Evolutionary conservation across 352 stramenopile species (phyloP).

Genomic region (Phytophthora megakarya): DNA sequence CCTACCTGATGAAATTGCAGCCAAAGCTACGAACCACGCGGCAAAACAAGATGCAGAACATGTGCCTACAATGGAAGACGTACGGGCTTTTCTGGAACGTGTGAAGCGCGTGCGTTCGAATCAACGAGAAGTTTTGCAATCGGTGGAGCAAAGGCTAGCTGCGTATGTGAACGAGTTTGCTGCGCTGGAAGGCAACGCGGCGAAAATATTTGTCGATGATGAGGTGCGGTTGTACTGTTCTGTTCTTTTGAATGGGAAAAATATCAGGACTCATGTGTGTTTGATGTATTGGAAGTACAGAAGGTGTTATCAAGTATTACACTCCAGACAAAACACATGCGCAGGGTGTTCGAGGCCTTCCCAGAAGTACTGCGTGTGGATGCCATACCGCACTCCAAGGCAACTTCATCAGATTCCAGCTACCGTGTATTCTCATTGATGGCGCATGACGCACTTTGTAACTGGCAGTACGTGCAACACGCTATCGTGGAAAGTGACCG

Average conservation of each 20-base stretch:
- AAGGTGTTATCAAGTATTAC: slow-evolving; percentile 47
- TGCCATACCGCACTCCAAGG: slow-evolving; percentile 1
- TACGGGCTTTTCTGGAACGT: slow-evolving; percentile 26
- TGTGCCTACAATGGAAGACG: slow-evolving; percentile 32
- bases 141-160: slow-evolving; percentile 36
- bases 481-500: slow-evolving; percentile 44
- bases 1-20: not conserved
- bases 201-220: slow-evolving; percentile 44
- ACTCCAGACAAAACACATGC: slow-evolving; percentile 46
- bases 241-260: not conserved
- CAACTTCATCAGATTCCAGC: slow-evolving; percentile 15
- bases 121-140: slow-evolving; percentile 18
- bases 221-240: slow-evolving; percentile 15
- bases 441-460: slow-evolving; percentile 40
- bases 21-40: not conserved
- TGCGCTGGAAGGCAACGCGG: slow-evolving; percentile 33
- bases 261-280: not conserved
- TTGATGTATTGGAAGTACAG: slow-evolving; percentile 13
- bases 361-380: slow-evolving; percentile 43
- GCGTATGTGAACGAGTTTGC: slow-evolving; percentile 44
- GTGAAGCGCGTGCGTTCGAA: slow-evolving; percentile 12
- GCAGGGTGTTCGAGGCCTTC: slow-evolving; percentile 38
- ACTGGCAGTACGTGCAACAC: slow-evolving; percentile 46
- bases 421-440: slow-evolving; percentile 40
- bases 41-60: slow-evolving; percentile 4